Conservation (phyloP, 2,329 filamentous ascomycete genomes). For the Coccinonectria pachysandricola region DNA sequence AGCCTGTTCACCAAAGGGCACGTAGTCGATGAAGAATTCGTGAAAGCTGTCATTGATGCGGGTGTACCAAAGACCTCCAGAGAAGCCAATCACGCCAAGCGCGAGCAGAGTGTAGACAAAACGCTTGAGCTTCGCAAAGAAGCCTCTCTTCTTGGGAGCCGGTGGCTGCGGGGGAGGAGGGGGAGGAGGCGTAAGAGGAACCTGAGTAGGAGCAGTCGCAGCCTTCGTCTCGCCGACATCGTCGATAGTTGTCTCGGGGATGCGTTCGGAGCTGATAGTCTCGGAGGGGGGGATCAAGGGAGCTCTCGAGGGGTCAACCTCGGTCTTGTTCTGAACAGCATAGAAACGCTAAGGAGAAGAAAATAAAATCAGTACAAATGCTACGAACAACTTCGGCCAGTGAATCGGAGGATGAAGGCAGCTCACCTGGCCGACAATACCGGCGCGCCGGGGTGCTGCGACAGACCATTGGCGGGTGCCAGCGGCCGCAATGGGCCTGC, state of each 20-base stretch:
- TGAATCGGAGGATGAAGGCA: too few relatives aligned
- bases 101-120: conserved; percentile 69
- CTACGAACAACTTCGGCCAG: too few relatives aligned
- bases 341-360: conserved; percentile 41
- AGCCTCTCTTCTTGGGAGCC: conserved; percentile 48
- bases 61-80: conserved; percentile 84
- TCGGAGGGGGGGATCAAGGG: conserved; percentile 44
- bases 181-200: conserved; percentile 22
- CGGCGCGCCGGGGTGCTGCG: conserved; percentile 24
- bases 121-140: conserved; percentile 63
- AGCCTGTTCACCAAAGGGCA: conserved; percentile 88
- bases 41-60: conserved; percentile 96
- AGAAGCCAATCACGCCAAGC: conserved; percentile 69
- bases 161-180: conserved; percentile 23
- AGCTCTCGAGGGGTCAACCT: conserved; percentile 37
- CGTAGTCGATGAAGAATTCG: conserved; percentile 96
- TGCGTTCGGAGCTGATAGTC: conserved; percentile 38
- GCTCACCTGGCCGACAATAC: conserved; percentile 22
- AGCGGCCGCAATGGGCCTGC: conserved; percentile 41
- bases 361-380: too few relatives aligned
- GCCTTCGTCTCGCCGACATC: conserved; percentile 29
- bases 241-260: conserved; percentile 27
- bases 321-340: conserved; percentile 43
- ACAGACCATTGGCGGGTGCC: conserved; percentile 49
- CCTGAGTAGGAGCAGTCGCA: conserved; percentile 28